phyloP scores from a whole-genome alignment of 2,329 filamentous ascomycete species.

The Penicillium corylophilum region DNA sequence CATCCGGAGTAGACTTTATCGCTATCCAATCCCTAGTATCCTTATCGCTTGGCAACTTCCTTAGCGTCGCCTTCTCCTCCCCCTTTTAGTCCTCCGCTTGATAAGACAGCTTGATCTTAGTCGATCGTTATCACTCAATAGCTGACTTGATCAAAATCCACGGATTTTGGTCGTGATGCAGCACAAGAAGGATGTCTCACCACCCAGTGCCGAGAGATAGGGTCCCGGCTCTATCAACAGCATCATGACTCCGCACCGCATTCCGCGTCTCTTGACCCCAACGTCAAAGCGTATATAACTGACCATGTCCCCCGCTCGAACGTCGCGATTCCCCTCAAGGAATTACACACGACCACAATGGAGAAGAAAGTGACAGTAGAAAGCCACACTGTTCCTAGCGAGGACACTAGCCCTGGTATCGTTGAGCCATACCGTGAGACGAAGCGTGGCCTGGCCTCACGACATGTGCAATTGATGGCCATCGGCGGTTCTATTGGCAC shows the following conservation, averaged over 20 bases:
- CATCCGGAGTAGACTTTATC: not conserved
- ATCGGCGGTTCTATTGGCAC: conserved; percentile 42
- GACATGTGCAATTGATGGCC: conserved; percentile 44
- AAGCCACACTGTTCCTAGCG: conserved; percentile 8
- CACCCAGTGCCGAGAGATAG: conserved; percentile 3
- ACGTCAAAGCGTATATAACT: conserved; percentile 16
- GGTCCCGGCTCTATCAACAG: conserved; percentile 8
- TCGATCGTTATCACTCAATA: conserved; percentile 1
- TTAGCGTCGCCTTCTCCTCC: conserved; percentile 19
- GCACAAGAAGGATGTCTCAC: not conserved
- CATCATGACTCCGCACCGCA: conserved; percentile 7
- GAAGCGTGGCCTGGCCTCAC: conserved; percentile 37
- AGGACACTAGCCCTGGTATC: conserved; percentile 16
- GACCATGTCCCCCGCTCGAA: conserved; percentile 7
- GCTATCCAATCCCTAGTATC: not conserved
- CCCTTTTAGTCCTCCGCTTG: conserved; percentile 10
- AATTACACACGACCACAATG: conserved; percentile 12
- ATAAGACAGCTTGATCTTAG: not conserved
- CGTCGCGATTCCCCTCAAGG: not conserved
- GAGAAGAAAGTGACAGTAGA: conserved; percentile 21
- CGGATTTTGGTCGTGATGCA: not conserved
- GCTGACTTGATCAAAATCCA: not conserved
- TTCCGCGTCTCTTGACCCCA: conserved; percentile 4
- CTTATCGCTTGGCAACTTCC: conserved; percentile 18
- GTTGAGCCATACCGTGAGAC: conserved; percentile 19